phyloP scores from a whole-genome alignment of 768 basidiomycete species.

The Boletus pseudopeckii region DNA sequence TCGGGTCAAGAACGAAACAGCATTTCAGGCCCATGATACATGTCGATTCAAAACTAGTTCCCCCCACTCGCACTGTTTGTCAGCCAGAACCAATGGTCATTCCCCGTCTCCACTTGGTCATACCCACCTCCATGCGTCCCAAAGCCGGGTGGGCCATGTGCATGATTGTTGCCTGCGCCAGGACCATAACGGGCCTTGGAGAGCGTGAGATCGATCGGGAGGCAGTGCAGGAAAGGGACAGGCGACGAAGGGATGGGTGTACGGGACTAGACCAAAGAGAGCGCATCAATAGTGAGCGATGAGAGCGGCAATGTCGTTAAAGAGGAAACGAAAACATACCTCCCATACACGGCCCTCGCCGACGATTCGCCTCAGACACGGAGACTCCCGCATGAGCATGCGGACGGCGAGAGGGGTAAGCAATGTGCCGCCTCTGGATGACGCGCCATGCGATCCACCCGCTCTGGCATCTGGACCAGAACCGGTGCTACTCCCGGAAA shows the following conservation, averaged over 20 bases:
- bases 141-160: conserved; percentile 12
- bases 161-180: conserved; percentile 12
- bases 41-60: neutral
- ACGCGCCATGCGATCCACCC: neutral
- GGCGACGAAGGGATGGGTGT: conserved; percentile 10
- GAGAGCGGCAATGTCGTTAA: neutral
- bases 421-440: conserved; percentile 15
- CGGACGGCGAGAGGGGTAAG: conserved; percentile 41
- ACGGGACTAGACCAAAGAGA: conserved; percentile 8
- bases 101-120: conserved; percentile 13
- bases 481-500: neutral
- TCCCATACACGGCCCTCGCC: conserved; percentile 53
- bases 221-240: conserved; percentile 1
- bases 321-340: conserved; percentile 33
- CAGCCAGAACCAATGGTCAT: conserved; percentile 28
- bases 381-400: conserved; percentile 40
- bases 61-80: conserved; percentile 9
- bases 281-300: neutral
- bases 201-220: conserved; percentile 13
- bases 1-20: neutral
- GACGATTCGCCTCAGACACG: conserved; percentile 43
- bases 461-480: neutral
- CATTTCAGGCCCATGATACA: neutral
- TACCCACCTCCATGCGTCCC: conserved; percentile 18
- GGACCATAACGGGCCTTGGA: conserved; percentile 9